phyloP scores from a whole-genome alignment of 1,139 yeast species.

The Suzukiozyma palmioleophila region DNA sequence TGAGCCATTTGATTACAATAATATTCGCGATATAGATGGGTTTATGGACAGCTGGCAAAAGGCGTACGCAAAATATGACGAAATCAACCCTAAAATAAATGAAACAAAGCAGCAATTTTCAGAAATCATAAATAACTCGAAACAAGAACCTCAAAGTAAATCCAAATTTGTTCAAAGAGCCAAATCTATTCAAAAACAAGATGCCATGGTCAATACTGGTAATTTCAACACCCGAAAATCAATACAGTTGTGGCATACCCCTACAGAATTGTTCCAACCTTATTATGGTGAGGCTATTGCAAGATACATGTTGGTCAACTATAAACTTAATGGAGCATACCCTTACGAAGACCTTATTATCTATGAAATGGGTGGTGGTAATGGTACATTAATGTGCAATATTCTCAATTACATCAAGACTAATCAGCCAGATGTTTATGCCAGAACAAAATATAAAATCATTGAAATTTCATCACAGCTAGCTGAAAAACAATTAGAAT shows the following conservation, averaged over 20 bases:
- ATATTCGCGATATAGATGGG: slow-evolving; percentile 61
- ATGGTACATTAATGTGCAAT: slow-evolving; percentile 80
- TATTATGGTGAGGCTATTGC: slow-evolving; percentile 84
- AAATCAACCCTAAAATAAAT: slow-evolving; percentile 13
- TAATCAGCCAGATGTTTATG: slow-evolving; percentile 68
- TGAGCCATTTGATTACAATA: slow-evolving; percentile 56
- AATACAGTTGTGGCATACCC: slow-evolving; percentile 85
- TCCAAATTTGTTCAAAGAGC: slow-evolving; percentile 35
- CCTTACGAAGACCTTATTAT: slow-evolving; percentile 65
- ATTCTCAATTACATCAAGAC: slow-evolving; percentile 62
- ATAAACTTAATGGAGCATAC: slow-evolving; percentile 54
- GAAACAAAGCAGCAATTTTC: slow-evolving; percentile 13
- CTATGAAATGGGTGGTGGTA: slow-evolving; percentile 90
- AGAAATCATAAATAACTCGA: slow-evolving; percentile 11
- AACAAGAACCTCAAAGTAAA: slow-evolving; percentile 4
- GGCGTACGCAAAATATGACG: slow-evolving; percentile 58
- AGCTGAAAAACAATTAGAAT: slow-evolving; percentile 55
- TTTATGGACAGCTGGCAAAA: slow-evolving; percentile 66
- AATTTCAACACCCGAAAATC: slow-evolving; percentile 29
- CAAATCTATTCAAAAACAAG: slow-evolving; percentile 25
- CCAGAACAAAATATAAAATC: slow-evolving; percentile 63
- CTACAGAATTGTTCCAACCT: slow-evolving; percentile 81
- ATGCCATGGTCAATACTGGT: slow-evolving; percentile 10
- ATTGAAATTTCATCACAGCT: slow-evolving; percentile 72
- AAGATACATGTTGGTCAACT: slow-evolving; percentile 63